phyloP scores from a whole-genome alignment of 2,329 filamentous ascomycete species.

The Polychaeton citri region DNA sequence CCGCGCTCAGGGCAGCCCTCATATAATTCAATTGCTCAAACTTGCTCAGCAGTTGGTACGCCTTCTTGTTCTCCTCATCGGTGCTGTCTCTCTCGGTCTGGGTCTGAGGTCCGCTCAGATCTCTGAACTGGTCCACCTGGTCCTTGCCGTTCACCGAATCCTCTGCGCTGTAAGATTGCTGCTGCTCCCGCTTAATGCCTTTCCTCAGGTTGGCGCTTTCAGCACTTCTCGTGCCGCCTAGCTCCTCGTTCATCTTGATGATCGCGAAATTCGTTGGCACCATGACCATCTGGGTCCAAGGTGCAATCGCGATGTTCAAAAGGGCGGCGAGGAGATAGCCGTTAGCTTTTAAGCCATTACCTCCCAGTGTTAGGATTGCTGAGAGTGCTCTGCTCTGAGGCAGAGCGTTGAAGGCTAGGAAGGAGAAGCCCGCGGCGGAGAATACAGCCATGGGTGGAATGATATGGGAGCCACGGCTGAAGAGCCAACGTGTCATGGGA shows the following conservation, averaged over 20 bases:
- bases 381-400: slow-evolving; percentile 3
- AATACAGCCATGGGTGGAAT: slow-evolving; percentile 12
- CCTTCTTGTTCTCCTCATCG: slow-evolving; percentile 24
- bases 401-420: slow-evolving; percentile 11
- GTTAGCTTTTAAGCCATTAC: slow-evolving; percentile 8
- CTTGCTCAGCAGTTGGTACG: slow-evolving; percentile 23
- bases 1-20: slow-evolving; percentile 11
- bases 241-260: slow-evolving; percentile 15
- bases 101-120: slow-evolving; percentile 14
- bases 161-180: slow-evolving; percentile 11
- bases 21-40: slow-evolving; percentile 15
- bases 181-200: slow-evolving; percentile 6
- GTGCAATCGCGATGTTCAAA: slow-evolving; percentile 12
- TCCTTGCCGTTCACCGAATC: slow-evolving; percentile 12
- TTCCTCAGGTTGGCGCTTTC: slow-evolving; percentile 7
- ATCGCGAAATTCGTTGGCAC: slow-evolving; percentile 15
- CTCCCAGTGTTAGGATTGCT: slow-evolving; percentile 6
- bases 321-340: slow-evolving; percentile 12
- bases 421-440: slow-evolving; percentile 11
- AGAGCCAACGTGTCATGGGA: slow-evolving; percentile 13
- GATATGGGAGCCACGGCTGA: slow-evolving; percentile 13
- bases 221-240: slow-evolving; percentile 12
- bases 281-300: slow-evolving; percentile 12
- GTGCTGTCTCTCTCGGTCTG: slow-evolving; percentile 22
- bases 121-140: slow-evolving; percentile 8